phyloP scores from a whole-genome alignment of 2,329 filamentous ascomycete genomes.

The Tolypocladium cylindrosporum region DNA sequence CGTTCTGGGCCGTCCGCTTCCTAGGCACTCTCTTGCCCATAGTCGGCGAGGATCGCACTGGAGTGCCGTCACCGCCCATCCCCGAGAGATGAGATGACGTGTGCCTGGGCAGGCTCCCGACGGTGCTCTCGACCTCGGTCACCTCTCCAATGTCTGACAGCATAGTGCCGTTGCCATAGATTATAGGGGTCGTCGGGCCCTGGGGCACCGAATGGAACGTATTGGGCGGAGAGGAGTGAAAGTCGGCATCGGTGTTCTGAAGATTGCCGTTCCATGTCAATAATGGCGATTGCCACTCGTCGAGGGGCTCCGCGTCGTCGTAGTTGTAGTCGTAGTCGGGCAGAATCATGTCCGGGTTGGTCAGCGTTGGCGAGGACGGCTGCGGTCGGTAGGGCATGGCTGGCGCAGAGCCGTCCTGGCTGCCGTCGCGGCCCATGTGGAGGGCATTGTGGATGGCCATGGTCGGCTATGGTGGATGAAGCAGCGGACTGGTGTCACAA shows the following conservation, averaged over 20 bases:
- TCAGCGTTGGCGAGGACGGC: conserved; percentile 74
- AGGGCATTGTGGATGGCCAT: conserved; percentile 21
- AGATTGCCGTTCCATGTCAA: conserved; percentile 41
- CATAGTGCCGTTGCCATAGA: conserved; percentile 62
- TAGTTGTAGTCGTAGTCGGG: conserved; percentile 50
- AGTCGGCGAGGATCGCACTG: conserved; percentile 34
- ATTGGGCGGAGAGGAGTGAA: conserved; percentile 31
- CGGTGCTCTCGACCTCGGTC: conserved; percentile 41
- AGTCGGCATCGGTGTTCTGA: conserved; percentile 19
- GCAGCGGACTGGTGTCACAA: background rate
- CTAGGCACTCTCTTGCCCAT: conserved; percentile 31
- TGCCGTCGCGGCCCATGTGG: conserved; percentile 15
- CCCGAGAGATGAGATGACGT: conserved; percentile 25
- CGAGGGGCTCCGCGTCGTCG: conserved; percentile 38
- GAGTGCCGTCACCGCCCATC: conserved; percentile 20
- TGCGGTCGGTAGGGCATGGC: conserved; percentile 31
- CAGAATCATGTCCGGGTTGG: conserved; percentile 90
- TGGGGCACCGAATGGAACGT: conserved; percentile 32
- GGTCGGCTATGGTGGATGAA: background rate
- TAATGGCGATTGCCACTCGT: conserved; percentile 40
- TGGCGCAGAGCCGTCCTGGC: conserved; percentile 16
- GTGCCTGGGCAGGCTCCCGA: conserved; percentile 29
- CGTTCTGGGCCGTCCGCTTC: conserved; percentile 31
- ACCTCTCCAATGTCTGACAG: conserved; percentile 54
- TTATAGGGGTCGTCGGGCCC: conserved; percentile 51